These are phyloP conservation scores for Aspergillus ellipticus DNA, from an alignment of 495 filamentous ascomycete genomes.

Conservation along the genomic window DNA sequence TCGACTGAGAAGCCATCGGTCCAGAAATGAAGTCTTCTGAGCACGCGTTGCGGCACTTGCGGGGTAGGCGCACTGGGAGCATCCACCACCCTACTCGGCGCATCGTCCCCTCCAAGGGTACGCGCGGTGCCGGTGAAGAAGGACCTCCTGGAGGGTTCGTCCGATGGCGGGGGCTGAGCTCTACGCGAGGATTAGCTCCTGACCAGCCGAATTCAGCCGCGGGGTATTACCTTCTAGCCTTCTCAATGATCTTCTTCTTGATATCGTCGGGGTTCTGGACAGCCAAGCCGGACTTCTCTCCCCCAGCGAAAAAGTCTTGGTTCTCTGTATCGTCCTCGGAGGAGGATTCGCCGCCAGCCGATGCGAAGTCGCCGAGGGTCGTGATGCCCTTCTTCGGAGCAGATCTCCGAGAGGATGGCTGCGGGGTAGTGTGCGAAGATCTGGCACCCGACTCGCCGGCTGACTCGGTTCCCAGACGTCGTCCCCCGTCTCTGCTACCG, in stretches of 20 bases:
- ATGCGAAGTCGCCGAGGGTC: constrained; percentile 49
- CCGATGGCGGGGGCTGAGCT: constrained; percentile 55
- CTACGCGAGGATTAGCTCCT: constrained; percentile 34
- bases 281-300: constrained; percentile 93
- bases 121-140: constrained; percentile 78
- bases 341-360: constrained; percentile 55
- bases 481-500: constrained; percentile 28
- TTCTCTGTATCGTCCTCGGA: constrained; percentile 60
- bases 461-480: constrained; percentile 28
- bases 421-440: constrained; percentile 25
- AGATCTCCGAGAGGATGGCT: constrained; percentile 30
- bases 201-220: background rate
- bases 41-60: constrained; percentile 47
- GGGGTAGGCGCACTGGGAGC: constrained; percentile 50
- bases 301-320: constrained; percentile 87
- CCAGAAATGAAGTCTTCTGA: constrained; percentile 85
- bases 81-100: constrained; percentile 68
- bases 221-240: constrained; percentile 65
- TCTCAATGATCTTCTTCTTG: constrained; percentile 74
- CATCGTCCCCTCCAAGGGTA: constrained; percentile 87
- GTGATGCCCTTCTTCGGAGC: constrained; percentile 52
- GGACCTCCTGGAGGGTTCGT: constrained; percentile 51
- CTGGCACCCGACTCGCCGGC: constrained; percentile 29
- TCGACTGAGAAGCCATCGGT: constrained; percentile 91
- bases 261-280: constrained; percentile 84